Percentiles rank a stretch among this genome's conserved stretches.
These are phyloP conservation scores for Pythium coloratum DNA, from an alignment of 352 stramenopile species.

Conservation along the genomic window DNA sequence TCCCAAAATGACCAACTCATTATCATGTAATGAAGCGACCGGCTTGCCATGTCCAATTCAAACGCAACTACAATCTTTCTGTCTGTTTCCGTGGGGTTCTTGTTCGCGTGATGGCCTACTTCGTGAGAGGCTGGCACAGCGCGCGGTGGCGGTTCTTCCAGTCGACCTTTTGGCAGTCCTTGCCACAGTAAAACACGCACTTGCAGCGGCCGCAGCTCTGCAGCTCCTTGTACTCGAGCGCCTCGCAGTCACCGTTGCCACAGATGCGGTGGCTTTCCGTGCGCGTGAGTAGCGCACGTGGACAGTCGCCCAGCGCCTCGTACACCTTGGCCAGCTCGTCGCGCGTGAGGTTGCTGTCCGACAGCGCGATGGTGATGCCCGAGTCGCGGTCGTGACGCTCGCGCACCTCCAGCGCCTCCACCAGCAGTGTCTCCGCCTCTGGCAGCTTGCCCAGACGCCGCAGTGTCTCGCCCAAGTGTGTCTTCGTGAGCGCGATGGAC, in stretches of 20 bases:
- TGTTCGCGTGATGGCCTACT: background rate
- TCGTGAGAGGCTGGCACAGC: slow-evolving; percentile 37
- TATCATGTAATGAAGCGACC: background rate
- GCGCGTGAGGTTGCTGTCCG: slow-evolving; percentile 65
- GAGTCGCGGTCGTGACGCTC: slow-evolving; percentile 37
- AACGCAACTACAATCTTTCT: background rate
- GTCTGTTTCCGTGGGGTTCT: background rate
- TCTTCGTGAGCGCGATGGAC: slow-evolving; percentile 59
- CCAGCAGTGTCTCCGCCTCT: slow-evolving; percentile 51
- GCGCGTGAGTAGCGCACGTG: slow-evolving; percentile 42
- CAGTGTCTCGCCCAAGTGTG: slow-evolving; percentile 51
- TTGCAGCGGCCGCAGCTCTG: slow-evolving; percentile 59
- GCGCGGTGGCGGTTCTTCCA: slow-evolving; percentile 64
- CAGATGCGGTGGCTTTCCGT: slow-evolving; percentile 53
- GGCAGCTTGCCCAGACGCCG: slow-evolving; percentile 45
- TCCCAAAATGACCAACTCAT: slow-evolving; percentile 16
- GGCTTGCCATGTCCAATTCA: background rate
- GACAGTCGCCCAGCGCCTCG: slow-evolving; percentile 58
- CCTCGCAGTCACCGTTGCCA: slow-evolving; percentile 45
- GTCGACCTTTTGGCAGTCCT: slow-evolving; percentile 60
- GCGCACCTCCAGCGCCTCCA: slow-evolving; percentile 42
- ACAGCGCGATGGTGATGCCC: slow-evolving; percentile 39
- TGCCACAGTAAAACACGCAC: slow-evolving; percentile 71
- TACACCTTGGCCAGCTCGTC: slow-evolving; percentile 74
- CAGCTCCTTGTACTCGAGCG: slow-evolving; percentile 53